Base-by-base conservation (phyloP, 257 asterid genomes). In the Thymus mandschuricus region DNA sequence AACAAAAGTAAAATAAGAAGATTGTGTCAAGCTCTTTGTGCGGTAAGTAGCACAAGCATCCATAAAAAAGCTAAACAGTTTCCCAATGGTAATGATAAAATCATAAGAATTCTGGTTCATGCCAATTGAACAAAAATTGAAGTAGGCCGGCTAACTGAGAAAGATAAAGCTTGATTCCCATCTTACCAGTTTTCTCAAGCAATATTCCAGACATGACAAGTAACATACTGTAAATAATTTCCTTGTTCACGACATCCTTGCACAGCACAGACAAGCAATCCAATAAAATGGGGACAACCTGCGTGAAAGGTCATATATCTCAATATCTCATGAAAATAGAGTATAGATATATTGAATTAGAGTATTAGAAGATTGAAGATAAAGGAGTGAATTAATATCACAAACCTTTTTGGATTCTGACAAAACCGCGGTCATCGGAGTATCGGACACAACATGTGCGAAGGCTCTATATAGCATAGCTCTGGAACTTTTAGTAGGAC, bases 341-440 rank as follows among this genome's bases (percentile, higher is more conserved):
- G 40, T 27, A 44, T 57, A 57, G 44, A 44, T 27, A 73, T 41
- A 54, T 54, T 15, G 56, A 34, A 58, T 33, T 21, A 7, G 62
- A 62, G 54, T 34, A 69, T 28, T 13, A 57, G 43, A 64, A 61
- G n/a, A 48, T 38, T 41, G 52, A 48, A 63, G 3, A 58, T 21
- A 75, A 59, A 52, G 68, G 35, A 79, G 35, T 31, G 57, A 74
- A 44, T 38, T 71, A 60, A 33, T 54, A 31, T 34, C 31, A 48
- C 89, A 76, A 64, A 91, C 98, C 96, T 82, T 87, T 75, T 82
- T 83, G 81, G 97, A 89, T 65, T 89, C 97, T 61, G 86, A 80
- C 80, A 95, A 52, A 75, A 92, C 73, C 79, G 92, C 98, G 54
- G 81, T 72, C 70, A 83, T 76, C 21, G 99, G 99, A 80, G 97